Base-by-base conservation (phyloP, 2,329 filamentous ascomycete species). In the Epichloe sibirici region DNA sequence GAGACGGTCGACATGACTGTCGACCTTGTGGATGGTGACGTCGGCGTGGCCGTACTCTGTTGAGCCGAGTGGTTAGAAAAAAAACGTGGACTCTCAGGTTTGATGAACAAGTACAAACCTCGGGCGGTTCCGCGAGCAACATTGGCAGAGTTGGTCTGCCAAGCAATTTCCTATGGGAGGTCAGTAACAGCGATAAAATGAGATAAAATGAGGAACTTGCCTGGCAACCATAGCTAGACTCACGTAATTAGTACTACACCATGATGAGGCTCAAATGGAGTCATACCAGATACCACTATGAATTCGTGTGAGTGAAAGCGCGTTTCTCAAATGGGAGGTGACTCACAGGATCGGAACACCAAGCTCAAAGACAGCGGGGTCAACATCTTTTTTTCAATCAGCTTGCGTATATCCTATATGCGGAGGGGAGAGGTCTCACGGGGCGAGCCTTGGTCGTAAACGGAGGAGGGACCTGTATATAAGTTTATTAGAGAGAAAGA, bases 381-480 rank as follows among this genome's bases (percentile, higher is more conserved):
- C 89, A 55, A 88, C 86, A 64, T 91, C 65, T 46, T 40, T 53
- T 40, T 53, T 58, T 44, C n/a, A 49, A 38, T 43, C 28, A 35
- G 7, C 17, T 23, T 13, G 13, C 17, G 9, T 13, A 7, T 21
- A 21, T 21, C 17, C 35, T 12, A 34, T n/a, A 34, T 42, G 5
- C 37, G 42, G 21, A 15, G 54, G 23, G 37, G 23, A 72, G 69
- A 71, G 21, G 74, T 6, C 35, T 48, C 37, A 48, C 46, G 48
- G 17, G 48, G 48, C 7, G 90, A 4, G 88, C 79, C 57, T 76
- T 86, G 35, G 83, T 90, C 87, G 64, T 95, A 95, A 51, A 96
- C 90, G 2, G 85, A 90, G 52, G 72, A 73, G n/a, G 78, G 78
- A 5, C 71, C 67, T 66, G 37, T 21, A 12, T 13, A 21, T 9